A percentile compares a stretch with the other conserved stretches of the same genome.
These are phyloP conservation scores for Gilbertella persicaria DNA, from an alignment of 371 early-diverging fungal genomes.

Conservation along the genomic window DNA sequence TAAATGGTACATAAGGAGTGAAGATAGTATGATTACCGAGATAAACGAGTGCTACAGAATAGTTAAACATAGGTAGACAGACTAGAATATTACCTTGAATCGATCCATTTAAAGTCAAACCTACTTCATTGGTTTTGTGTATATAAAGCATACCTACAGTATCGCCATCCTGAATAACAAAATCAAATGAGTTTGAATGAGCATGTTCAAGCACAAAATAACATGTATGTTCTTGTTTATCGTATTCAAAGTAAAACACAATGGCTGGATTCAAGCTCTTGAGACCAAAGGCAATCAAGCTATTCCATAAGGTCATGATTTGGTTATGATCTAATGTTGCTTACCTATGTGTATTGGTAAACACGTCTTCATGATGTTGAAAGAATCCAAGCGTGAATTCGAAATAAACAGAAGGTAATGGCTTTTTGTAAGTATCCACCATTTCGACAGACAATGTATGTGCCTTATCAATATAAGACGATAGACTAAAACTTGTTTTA, in stretches of 20 bases:
- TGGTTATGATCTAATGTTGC: too few relatives aligned
- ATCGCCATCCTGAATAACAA: slow-evolving; percentile 32
- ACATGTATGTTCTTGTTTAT: slow-evolving; percentile 6
- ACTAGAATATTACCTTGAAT: slow-evolving; percentile 13
- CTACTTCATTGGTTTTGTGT: slow-evolving; percentile 17
- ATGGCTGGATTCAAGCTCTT: slow-evolving; percentile 12
- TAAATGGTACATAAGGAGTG: slow-evolving; percentile 26
- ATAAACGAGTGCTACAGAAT: slow-evolving; percentile 9
- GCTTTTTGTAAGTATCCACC: background rate
- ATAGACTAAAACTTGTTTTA: too few relatives aligned
- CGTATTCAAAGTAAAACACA: slow-evolving; percentile 30
- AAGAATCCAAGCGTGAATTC: slow-evolving; percentile 24
- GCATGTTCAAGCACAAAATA: slow-evolving; percentile 10
- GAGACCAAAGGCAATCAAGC: slow-evolving; percentile 26
- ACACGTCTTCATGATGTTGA: slow-evolving; percentile 11
- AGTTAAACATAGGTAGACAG: background rate
- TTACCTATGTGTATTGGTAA: slow-evolving; percentile 13
- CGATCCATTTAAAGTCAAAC: slow-evolving; percentile 28
- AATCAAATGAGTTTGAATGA: slow-evolving; percentile 22
- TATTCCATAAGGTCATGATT: background rate
- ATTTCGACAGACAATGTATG: slow-evolving; percentile 1
- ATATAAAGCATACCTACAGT: slow-evolving; percentile 31
- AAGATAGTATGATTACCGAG: slow-evolving; percentile 5
- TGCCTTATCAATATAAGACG: too few relatives aligned
- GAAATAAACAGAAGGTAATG: slow-evolving; percentile 37